These are phyloP conservation scores for Zygoascus ofunaensis DNA, from an alignment of 805 yeast genomes.

Conservation along the genomic window DNA sequence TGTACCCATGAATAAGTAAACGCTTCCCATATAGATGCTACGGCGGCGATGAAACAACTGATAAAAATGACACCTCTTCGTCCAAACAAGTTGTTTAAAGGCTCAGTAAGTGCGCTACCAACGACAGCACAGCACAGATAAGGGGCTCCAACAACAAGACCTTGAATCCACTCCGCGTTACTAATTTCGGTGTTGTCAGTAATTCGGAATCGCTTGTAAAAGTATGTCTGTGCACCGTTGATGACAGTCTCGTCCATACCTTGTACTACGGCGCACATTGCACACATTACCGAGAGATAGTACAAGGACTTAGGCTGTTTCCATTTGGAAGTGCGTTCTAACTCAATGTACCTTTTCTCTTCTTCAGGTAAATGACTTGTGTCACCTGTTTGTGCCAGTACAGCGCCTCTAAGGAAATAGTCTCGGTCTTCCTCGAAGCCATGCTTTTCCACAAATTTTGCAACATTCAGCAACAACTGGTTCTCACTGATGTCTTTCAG, in stretches of 20 bases:
- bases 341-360: constrained; percentile 30
- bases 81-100: constrained; percentile 43
- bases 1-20: constrained; percentile 53
- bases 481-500: constrained; percentile 14
- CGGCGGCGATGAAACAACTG: constrained; percentile 47
- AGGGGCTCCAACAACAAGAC: constrained; percentile 57
- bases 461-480: constrained; percentile 15
- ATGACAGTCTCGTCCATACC: constrained; percentile 70
- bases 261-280: constrained; percentile 60
- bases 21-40: constrained; percentile 57
- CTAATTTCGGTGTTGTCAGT: constrained; percentile 2
- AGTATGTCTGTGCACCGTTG: constrained; percentile 54
- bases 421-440: constrained; percentile 24
- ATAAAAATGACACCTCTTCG: constrained; percentile 52
- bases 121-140: constrained; percentile 49
- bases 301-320: constrained; percentile 35
- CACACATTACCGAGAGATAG: constrained; percentile 47
- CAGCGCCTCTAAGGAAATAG: constrained; percentile 39
- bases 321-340: constrained; percentile 42
- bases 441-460: constrained; percentile 18
- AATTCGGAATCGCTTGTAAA: constrained; percentile 17
- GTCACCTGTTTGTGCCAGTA: constrained; percentile 44
- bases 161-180: constrained; percentile 36
- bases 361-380: constrained; percentile 29
- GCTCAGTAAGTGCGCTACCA: constrained; percentile 49